Conservation (phyloP, 108 stramenopile genomes). For the Discostella pseudostelligera region DNA sequence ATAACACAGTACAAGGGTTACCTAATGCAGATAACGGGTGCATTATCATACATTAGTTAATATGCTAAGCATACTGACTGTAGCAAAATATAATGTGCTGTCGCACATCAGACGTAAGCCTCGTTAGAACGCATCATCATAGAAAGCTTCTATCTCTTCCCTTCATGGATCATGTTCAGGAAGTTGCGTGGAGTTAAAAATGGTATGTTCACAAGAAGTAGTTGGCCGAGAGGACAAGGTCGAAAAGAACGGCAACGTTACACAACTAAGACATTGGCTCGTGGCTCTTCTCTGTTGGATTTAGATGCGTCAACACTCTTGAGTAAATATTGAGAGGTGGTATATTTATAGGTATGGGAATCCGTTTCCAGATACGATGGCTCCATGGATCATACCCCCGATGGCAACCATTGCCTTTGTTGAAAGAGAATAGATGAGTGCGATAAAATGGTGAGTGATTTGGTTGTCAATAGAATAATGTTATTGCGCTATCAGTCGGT, state of each 20-base stretch:
- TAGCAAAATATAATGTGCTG: not conserved
- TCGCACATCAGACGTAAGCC: too few relatives aligned
- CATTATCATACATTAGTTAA: not conserved
- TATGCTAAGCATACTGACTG: not conserved
- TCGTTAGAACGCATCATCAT: too few relatives aligned
- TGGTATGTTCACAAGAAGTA: not conserved
- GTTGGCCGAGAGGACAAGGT: not conserved
- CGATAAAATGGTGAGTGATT: too few relatives aligned
- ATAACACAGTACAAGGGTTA: too few relatives aligned
- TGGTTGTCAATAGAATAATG: too few relatives aligned
- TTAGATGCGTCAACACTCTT: too few relatives aligned
- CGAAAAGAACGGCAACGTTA: too few relatives aligned
- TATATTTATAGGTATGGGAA: constrained; percentile 87
- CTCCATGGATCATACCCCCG: constrained; percentile 85
- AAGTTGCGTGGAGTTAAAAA: not conserved
- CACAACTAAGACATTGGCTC: not conserved
- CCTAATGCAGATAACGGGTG: not conserved
- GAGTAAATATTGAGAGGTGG: too few relatives aligned
- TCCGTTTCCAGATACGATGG: constrained; percentile 85
- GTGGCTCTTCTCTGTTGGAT: too few relatives aligned
- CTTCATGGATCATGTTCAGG: not conserved
- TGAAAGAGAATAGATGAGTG: constrained; percentile 45
- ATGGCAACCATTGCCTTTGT: constrained; percentile 87
- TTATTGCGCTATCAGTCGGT: too few relatives aligned
- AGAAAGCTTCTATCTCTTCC: not conserved